phyloP scores from a whole-genome alignment of 2,329 filamentous ascomycete genomes.

The Penicillium digitatum region DNA sequence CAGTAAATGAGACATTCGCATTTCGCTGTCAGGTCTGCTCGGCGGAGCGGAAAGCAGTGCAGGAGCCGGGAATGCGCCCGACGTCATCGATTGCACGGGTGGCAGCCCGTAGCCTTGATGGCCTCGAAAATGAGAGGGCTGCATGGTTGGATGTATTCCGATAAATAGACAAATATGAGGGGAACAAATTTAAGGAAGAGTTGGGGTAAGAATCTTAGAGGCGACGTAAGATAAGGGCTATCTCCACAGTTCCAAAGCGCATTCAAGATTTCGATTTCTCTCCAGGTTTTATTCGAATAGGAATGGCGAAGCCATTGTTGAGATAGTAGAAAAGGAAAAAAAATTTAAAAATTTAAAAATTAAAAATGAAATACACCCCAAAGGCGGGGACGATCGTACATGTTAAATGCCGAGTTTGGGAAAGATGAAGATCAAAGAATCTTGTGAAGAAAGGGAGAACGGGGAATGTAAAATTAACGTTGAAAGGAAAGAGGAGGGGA shows the following conservation, averaged over 20 bases:
- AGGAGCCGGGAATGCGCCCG: conserved; percentile 30
- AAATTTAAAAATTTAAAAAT: too few species aligned
- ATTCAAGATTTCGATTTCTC: not conserved
- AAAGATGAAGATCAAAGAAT: conserved; percentile 22
- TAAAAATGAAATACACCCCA: not conserved
- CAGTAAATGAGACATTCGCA: conserved; percentile 42
- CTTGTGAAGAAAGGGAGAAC: conserved; percentile 12
- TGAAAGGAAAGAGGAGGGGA: not conserved
- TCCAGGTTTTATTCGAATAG: not conserved
- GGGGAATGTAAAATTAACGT: conserved; percentile 8
- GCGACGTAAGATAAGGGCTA: not conserved
- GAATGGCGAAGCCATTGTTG: conserved; percentile 2
- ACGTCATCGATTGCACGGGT: conserved; percentile 36
- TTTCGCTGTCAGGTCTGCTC: conserved; percentile 37
- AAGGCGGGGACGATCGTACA: conserved; percentile 8
- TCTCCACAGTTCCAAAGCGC: conserved; percentile 1
- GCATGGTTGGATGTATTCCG: conserved; percentile 24
- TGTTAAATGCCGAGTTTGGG: conserved; percentile 23
- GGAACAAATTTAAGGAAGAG: not conserved
- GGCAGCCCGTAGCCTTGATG: conserved; percentile 33
- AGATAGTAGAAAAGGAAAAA: conserved; percentile 2
- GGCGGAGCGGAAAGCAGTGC: conserved; percentile 37
- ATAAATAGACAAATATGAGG: not conserved
- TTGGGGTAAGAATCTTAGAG: not conserved
- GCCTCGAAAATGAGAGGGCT: conserved; percentile 33